These are phyloP conservation scores for Rhizopus microsporus DNA, from an alignment of 371 early-diverging fungal species.

Conservation along the genomic window DNA sequence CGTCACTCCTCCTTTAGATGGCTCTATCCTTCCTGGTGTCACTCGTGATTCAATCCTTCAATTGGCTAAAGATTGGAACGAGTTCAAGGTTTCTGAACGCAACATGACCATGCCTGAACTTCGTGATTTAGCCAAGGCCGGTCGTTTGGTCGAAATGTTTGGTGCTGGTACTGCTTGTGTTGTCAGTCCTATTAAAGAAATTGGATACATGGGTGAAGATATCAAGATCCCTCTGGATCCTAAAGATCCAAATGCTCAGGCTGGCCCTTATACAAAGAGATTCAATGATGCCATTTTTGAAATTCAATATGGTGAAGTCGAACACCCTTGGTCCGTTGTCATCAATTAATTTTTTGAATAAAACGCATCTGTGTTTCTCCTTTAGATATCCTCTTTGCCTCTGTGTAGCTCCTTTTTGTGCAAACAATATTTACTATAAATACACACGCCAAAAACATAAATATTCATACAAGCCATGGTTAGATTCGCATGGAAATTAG, in stretches of 20 bases:
- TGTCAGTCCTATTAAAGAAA: conserved; percentile 88
- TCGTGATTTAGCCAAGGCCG: conserved; percentile 70
- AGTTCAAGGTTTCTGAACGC: conserved; percentile 90
- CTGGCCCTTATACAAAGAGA: conserved; percentile 88
- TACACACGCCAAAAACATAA: too few relatives aligned
- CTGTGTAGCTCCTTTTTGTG: neutral
- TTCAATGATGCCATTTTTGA: conserved; percentile 88
- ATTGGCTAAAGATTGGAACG: conserved; percentile 83
- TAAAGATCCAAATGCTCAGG: conserved; percentile 73
- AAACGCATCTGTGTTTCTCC: neutral
- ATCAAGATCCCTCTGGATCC: conserved; percentile 89
- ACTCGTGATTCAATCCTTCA: conserved; percentile 93
- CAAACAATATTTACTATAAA: neutral
- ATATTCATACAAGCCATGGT: too few relatives aligned
- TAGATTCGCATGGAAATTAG: neutral
- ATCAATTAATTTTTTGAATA: conserved; percentile 36
- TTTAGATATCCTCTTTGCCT: neutral
- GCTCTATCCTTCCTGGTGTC: conserved; percentile 95
- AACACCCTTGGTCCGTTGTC: conserved; percentile 73
- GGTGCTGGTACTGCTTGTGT: conserved; percentile 97
- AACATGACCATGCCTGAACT: conserved; percentile 85
- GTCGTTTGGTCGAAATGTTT: conserved; percentile 79
- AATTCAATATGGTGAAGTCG: conserved; percentile 92
- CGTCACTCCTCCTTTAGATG: conserved; percentile 92
- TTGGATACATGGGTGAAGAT: conserved; percentile 72